phyloP scores from a whole-genome alignment of 768 basidiomycete species.

The Xanthoconium purpureum region DNA sequence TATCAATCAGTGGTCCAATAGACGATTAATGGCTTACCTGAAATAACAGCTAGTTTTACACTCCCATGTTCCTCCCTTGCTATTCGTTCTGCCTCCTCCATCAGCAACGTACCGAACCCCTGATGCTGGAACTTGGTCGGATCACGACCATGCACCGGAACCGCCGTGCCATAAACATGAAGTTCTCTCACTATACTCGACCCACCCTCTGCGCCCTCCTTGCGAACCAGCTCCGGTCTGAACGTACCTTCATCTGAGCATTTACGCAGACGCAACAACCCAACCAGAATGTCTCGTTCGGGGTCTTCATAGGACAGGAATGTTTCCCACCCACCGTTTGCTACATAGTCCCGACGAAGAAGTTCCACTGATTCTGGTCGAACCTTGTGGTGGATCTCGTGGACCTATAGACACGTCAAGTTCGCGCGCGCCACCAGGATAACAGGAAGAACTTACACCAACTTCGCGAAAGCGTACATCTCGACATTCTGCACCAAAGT shows the following conservation, averaged over 20 bases:
- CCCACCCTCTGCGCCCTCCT: slow-evolving; percentile 68
- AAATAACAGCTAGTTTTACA: slow-evolving; percentile 94
- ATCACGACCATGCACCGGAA: slow-evolving; percentile 94
- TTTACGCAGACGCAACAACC: slow-evolving; percentile 86
- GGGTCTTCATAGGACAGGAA: slow-evolving; percentile 99
- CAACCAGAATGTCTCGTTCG: slow-evolving; percentile 92
- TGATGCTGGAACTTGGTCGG: slow-evolving; percentile 98
- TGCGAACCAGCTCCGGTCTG: slow-evolving; percentile 81
- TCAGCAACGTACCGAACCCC: slow-evolving; percentile 94
- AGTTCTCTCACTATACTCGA: slow-evolving; percentile 93
- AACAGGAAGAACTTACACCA: slow-evolving; percentile 57
- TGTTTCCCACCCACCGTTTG: slow-evolving; percentile 99
- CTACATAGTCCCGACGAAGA: slow-evolving; percentile 90
- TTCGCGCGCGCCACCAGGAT: background rate
- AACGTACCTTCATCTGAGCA: slow-evolving; percentile 98
- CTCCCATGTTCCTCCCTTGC: slow-evolving; percentile 96
- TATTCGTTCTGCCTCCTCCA: slow-evolving; percentile 99
- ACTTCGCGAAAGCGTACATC: slow-evolving; percentile 98
- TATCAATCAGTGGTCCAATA: background rate
- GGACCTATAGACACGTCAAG: slow-evolving; percentile 55
- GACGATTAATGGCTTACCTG: slow-evolving; percentile 51
- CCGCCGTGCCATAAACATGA: slow-evolving; percentile 97
- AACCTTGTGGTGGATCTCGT: slow-evolving; percentile 98
- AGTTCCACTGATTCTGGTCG: slow-evolving; percentile 94
- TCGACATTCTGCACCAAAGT: slow-evolving; percentile 95